Base-by-base conservation (phyloP, 495 filamentous ascomycete species). In the Lentithecium fluviatile region DNA sequence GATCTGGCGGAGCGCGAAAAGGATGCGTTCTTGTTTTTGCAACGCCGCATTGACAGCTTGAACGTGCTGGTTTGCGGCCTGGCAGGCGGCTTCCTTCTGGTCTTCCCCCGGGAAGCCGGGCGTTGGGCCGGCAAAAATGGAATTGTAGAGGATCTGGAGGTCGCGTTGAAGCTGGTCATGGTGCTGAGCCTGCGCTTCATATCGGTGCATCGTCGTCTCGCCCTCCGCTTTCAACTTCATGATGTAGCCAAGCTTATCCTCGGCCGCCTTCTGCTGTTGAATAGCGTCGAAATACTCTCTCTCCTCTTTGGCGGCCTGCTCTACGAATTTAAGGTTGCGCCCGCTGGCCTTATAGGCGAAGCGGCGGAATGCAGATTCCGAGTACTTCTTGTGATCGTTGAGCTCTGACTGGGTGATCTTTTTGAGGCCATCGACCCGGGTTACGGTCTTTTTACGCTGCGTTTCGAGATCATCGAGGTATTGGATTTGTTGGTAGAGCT, bases 41-140 rank as follows among this genome's bases (percentile, higher is more conserved):
- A 62, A 52, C 10, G 66, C 36, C 12, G 68, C 58, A 20, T 75
- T 70, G 8, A 45, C 21, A 0, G 62, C 32, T 7, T 67, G 37
- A 7, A 42, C 62, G 37, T 73, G 64, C 24, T 58, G 55, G 43
- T 73, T 67, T 12, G 73, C 67, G 8, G 52, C 20, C 1, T 37
- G 17, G 13, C 71, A 62, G 0, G 45, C 51, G 6, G 60, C 21
- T 64, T 82, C 78, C 25, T 60, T 64, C 47, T 69, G 62, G 57
- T 81, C 78, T 65, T 82, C 78, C 23, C 73, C 75, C 0, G 78
- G 78, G 53, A 80, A 74, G 8, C 68, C 74, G 0, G 78, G 76
- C 6, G 78, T 80, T 2, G 71, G 70, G 6, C 78, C 77, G 12
- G 68, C 69, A 60, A 81, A 82, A 51, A 82, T 73, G 49, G 57